Conservation (phyloP, 2,329 filamentous ascomycete genomes). For the Byssochlamys sp. region DNA sequence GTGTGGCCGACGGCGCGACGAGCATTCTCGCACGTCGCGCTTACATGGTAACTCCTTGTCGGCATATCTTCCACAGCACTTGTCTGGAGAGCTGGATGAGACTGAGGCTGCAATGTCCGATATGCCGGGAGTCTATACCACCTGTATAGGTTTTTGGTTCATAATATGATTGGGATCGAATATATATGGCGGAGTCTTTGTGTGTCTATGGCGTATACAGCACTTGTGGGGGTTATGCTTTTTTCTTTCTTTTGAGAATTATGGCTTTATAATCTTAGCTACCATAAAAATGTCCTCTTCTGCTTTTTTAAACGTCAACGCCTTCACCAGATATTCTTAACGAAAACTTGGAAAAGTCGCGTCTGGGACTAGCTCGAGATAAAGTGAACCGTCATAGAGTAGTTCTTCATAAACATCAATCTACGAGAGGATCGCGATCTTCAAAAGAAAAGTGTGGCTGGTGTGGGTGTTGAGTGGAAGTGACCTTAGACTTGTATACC, state of each 20-base stretch:
- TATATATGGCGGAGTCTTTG: not conserved
- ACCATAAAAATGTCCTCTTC: not conserved
- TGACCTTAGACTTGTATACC: too few species aligned
- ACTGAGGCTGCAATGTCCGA: constrained; percentile 84
- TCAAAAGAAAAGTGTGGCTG: too few species aligned
- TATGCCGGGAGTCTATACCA: constrained; percentile 81
- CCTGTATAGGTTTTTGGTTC: constrained; percentile 51
- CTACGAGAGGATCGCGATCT: too few species aligned
- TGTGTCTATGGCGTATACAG: not conserved
- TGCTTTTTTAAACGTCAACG: not conserved
- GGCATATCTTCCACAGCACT: constrained; percentile 85
- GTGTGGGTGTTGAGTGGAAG: too few species aligned
- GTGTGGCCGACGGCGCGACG: constrained; percentile 37
- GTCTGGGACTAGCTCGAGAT: not conserved
- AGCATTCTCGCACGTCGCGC: constrained; percentile 67
- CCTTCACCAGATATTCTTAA: not conserved
- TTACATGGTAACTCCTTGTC: constrained; percentile 96
- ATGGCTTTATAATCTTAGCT: not conserved
- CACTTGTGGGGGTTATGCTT: too few species aligned
- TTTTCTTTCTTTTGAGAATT: not conserved
- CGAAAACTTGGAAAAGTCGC: not conserved
- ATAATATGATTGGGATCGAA: not conserved
- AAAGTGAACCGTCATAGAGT: too few species aligned
- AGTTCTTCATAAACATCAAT: too few species aligned
- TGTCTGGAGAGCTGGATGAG: constrained; percentile 96